Evolutionary conservation across 2,329 filamentous ascomycete genomes (phyloP).

Genomic region (Orbilia brochopaga): DNA sequence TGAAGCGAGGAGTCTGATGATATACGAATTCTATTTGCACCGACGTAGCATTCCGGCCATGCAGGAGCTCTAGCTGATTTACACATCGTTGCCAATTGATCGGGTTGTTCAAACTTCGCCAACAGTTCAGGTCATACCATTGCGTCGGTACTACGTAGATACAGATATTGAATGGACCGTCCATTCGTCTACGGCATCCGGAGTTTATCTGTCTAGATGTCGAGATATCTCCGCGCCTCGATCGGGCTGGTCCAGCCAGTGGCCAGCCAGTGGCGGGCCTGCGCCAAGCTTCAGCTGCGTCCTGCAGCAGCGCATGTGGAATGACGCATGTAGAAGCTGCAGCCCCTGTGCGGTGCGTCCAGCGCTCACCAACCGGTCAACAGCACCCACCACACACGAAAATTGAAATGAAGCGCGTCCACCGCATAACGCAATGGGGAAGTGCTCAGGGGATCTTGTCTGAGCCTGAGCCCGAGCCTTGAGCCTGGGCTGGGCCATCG

Average conservation of each 20-base stretch:
- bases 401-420: constrained; percentile 29
- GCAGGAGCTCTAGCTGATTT: too few relatives aligned
- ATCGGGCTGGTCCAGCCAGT: constrained; percentile 36
- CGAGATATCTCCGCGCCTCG: too few relatives aligned
- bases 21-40: too few relatives aligned
- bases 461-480: too few relatives aligned
- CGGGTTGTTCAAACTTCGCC: too few relatives aligned
- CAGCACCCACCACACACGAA: background rate
- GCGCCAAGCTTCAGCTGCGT: constrained; percentile 31
- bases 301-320: background rate
- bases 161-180: background rate
- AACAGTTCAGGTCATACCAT: too few relatives aligned
- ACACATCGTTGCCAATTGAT: too few relatives aligned
- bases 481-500: constrained; percentile 10
- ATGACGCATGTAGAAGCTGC: constrained; percentile 12
- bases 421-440: constrained; percentile 40
- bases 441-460: constrained; percentile 3
- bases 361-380: background rate
- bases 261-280: background rate
- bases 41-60: background rate
- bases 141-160: too few relatives aligned
- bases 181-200: too few relatives aligned
- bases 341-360: constrained; percentile 27
- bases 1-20: constrained; percentile 21
- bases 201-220: too few relatives aligned